Evolutionary conservation across 768 basidiomycete species (phyloP).

Genomic region (Dentipellis sp.): DNA sequence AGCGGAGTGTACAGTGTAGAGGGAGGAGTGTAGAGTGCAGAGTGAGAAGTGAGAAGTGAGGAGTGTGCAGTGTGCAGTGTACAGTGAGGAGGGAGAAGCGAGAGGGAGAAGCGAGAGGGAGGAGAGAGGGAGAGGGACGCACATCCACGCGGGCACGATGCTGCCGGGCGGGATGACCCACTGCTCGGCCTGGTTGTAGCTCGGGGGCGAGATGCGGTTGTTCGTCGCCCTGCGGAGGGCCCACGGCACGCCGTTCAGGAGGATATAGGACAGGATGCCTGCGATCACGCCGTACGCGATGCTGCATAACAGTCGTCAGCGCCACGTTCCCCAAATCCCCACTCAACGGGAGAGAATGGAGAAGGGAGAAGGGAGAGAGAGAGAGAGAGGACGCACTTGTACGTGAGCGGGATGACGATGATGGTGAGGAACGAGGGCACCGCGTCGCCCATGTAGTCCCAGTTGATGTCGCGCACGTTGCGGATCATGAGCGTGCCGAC

Average conservation of each 20-base stretch:
- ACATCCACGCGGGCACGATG: constrained; percentile 64
- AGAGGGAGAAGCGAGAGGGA: too few species aligned
- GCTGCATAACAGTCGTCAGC: constrained; percentile 27
- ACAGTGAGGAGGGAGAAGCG: too few species aligned
- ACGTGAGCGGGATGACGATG: constrained; percentile 68
- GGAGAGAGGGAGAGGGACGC: not conserved
- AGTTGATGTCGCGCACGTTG: constrained; percentile 78
- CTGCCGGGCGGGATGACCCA: constrained; percentile 70
- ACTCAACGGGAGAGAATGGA: not conserved
- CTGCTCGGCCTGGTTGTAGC: constrained; percentile 52
- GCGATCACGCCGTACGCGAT: constrained; percentile 88
- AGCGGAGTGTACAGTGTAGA: too few species aligned
- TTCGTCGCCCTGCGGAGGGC: constrained; percentile 41
- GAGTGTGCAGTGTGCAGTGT: too few species aligned
- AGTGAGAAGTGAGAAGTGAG: too few species aligned
- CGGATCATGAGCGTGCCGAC: constrained; percentile 87
- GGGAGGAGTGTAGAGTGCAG: too few species aligned
- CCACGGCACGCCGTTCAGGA: constrained; percentile 66
- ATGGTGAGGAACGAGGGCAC: constrained; percentile 81
- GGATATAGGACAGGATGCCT: constrained; percentile 59
- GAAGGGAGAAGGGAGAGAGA: not conserved
- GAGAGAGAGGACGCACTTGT: constrained; percentile 42
- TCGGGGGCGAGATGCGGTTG: constrained; percentile 57
- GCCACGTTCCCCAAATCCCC: not conserved
- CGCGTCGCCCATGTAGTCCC: constrained; percentile 83